Evolutionary conservation across 2,329 filamentous ascomycete species (phyloP), one percentile per base, ranked within the genome.

Genomic region (Alternaria gansuensis): DNA sequence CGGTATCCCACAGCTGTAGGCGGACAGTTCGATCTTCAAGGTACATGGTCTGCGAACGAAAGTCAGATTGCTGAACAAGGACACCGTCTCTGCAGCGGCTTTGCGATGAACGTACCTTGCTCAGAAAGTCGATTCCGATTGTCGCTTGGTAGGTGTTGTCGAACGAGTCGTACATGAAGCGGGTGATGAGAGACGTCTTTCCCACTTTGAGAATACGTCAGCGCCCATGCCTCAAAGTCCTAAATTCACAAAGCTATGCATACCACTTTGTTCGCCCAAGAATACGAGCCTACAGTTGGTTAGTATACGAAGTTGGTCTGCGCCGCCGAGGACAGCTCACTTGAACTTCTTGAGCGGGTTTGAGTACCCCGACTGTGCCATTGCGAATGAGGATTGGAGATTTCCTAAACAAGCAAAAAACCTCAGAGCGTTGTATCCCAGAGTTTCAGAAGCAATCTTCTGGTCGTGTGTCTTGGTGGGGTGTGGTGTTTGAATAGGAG

Each of bases 271-370:
- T 83, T 99, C 95, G 76, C 95, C 95, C 64, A 99, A 83, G 80
- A 99, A 99, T 70, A 99, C 95, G 80, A 99, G 83, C 83, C 93
- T 97, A 71, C 57, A 63, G 51, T 23, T 46, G 54, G 59, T 75
- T 61, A 75, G 72, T 60, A 57, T 65, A 65, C 45, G 63, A 55
- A 53, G 53, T 54, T 40, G 51, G 55, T 31, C 50, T 45, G 40
- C 39, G 53, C 48, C 24, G 58, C 58, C 51, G 54, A 59, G 57
- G 48, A 54, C 63, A 57, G 50, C 75, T 70, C 59, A 97, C 93
- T 99, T 99, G 90, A 98, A 99, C 82, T 99, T 99, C 91, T 99
- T 99, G 82, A 99, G 85, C 75, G 95, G 95, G 85, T 98, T 98
- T 80, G 96, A 97, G 85, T 98, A 99, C 59, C 81, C 82, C 72